These are phyloP conservation scores for Cyberlindnera euphorbiiphila DNA, from an alignment of 805 yeast genomes.

Conservation along the genomic window DNA sequence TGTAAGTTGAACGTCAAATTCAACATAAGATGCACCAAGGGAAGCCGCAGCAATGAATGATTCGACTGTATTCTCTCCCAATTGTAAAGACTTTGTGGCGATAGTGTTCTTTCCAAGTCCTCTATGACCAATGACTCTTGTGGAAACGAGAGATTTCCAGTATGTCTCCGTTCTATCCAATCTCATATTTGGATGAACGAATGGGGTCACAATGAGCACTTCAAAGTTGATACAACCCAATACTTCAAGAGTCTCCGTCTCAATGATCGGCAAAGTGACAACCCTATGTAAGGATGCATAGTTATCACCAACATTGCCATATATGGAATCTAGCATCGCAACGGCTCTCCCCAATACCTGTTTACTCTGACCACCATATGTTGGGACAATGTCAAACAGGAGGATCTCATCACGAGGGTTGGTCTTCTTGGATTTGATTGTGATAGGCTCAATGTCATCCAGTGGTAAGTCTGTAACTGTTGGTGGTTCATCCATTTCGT, in stretches of 20 bases:
- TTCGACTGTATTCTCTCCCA: constrained; percentile 94
- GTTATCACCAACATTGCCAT: constrained; percentile 64
- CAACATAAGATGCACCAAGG: constrained; percentile 93
- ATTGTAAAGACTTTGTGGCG: constrained; percentile 70
- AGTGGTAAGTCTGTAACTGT: constrained; percentile 74
- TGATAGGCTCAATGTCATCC: constrained; percentile 72
- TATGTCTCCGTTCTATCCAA: constrained; percentile 70
- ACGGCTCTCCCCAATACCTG: constrained; percentile 79
- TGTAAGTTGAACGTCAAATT: constrained; percentile 93
- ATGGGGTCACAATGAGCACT: constrained; percentile 65
- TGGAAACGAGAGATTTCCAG: constrained; percentile 86
- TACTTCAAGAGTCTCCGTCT: constrained; percentile 63
- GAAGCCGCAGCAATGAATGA: constrained; percentile 96
- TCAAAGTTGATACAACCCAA: constrained; percentile 79
- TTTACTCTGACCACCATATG: constrained; percentile 54
- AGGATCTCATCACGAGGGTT: constrained; percentile 52
- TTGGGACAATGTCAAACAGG: constrained; percentile 85
- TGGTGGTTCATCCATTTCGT: constrained; percentile 38
- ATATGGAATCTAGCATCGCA: constrained; percentile 58
- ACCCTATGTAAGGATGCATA: constrained; percentile 63
- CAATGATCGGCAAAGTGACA: constrained; percentile 73
- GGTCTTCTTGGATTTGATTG: constrained; percentile 55
- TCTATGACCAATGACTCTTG: constrained; percentile 93
- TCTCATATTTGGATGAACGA: constrained; percentile 63
- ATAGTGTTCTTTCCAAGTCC: constrained; percentile 87